These are phyloP conservation scores for Chrysoporthe austroafricana DNA, from an alignment of 2,329 filamentous ascomycete species.

Conservation along the genomic window DNA sequence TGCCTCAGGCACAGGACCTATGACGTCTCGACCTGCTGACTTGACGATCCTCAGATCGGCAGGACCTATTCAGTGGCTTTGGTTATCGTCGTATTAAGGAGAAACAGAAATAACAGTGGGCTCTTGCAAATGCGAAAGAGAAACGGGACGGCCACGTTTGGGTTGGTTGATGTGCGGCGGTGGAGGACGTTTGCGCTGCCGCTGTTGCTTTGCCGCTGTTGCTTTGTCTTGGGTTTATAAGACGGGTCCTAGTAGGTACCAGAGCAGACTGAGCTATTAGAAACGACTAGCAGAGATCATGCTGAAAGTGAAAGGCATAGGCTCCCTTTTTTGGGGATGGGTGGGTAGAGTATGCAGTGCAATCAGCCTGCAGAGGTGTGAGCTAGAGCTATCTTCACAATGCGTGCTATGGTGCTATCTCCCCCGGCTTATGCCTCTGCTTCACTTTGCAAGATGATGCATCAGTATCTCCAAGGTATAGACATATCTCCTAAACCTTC, in stretches of 20 bases:
- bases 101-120: not conserved
- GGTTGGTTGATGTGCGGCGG: not conserved
- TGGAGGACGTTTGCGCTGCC: not conserved
- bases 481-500: not conserved
- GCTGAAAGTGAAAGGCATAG: no score
- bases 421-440: no score
- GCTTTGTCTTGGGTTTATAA: not conserved
- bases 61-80: not conserved
- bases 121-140: not conserved
- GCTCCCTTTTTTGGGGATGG: no score
- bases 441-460: no score
- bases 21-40: not conserved
- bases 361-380: no score
- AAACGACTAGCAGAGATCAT: no score
- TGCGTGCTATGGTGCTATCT: no score
- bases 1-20: slow-evolving; percentile 1
- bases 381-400: no score
- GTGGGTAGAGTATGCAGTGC: no score
- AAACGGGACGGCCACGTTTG: not conserved
- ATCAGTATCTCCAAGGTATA: not conserved
- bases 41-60: not conserved
- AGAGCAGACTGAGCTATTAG: no score
- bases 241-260: no score
- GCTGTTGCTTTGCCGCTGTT: not conserved
- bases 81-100: not conserved